Conservation (phyloP, 192 early-diverging fungal species). For the Backusella australiensis region DNA sequence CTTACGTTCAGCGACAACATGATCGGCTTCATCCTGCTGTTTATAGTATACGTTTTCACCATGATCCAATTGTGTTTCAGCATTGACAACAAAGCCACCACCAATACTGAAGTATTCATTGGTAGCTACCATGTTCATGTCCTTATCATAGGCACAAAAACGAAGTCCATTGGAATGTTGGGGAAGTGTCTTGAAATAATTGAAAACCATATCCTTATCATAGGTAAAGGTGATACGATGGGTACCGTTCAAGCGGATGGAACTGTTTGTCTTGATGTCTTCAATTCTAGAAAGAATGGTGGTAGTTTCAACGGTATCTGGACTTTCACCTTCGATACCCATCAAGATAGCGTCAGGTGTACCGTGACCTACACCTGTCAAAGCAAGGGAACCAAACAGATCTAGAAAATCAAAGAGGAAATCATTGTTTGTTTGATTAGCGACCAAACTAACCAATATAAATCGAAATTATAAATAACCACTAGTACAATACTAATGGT, state of each 20-base stretch:
- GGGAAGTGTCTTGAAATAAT: conserved; percentile 82
- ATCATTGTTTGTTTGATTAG: not conserved
- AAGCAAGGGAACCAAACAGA: conserved; percentile 87
- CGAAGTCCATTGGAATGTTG: conserved; percentile 97
- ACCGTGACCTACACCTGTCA: conserved; percentile 94
- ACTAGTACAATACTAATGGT: not conserved
- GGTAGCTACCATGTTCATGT: conserved; percentile 82
- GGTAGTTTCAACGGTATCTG: conserved; percentile 78
- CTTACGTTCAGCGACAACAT: conserved; percentile 49
- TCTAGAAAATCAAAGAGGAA: conserved; percentile 48
- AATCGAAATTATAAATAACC: not conserved
- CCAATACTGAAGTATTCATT: conserved; percentile 97
- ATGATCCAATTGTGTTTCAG: conserved; percentile 75
- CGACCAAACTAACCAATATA: not conserved
- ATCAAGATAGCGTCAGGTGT: conserved; percentile 88
- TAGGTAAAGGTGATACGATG: conserved; percentile 81
- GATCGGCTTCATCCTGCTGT: conserved; percentile 24
- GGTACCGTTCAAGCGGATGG: conserved; percentile 70
- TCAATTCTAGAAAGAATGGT: conserved; percentile 76
- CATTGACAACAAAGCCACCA: conserved; percentile 95
- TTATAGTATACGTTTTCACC: conserved; percentile 56
- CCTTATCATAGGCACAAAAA: conserved; percentile 78
- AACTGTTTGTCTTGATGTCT: conserved; percentile 69
- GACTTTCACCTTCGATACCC: conserved; percentile 89
- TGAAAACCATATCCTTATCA: conserved; percentile 79